These are phyloP conservation scores for Calophaca sinica DNA, from an alignment of 306 rosid species.

Conservation along the genomic window DNA sequence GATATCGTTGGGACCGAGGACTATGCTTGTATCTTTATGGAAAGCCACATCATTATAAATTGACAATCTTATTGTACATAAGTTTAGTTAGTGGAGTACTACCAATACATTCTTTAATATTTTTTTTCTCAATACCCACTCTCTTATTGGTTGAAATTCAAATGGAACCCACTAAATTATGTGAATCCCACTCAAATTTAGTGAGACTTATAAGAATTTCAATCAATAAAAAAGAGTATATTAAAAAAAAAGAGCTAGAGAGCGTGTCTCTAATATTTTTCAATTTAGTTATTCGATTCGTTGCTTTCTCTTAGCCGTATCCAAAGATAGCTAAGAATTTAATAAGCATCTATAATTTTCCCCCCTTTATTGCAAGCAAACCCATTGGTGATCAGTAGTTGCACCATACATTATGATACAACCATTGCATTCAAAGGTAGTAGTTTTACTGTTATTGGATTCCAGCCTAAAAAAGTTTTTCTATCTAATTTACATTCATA, in stretches of 20 bases:
- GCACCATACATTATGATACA: conserved; percentile 43
- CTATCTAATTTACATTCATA: conserved; percentile 34
- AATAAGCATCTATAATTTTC: conserved; percentile 37
- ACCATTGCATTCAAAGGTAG: conserved; percentile 42
- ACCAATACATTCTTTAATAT: too few relatives aligned
- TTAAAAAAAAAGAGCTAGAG: too few relatives aligned
- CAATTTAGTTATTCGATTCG: conserved; percentile 37
- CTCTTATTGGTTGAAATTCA: too few relatives aligned
- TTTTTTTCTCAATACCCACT: too few relatives aligned
- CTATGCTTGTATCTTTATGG: conserved; percentile 4
- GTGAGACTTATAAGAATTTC: too few relatives aligned
- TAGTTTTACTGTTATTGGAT: conserved; percentile 38
- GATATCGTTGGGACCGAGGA: not conserved
- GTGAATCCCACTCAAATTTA: too few relatives aligned
- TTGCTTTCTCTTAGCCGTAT: conserved; percentile 6
- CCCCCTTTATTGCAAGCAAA: conserved; percentile 46
- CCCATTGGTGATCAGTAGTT: conserved; percentile 39
- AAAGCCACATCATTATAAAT: conserved; percentile 43
- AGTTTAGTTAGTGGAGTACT: too few relatives aligned
- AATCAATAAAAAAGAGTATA: too few relatives aligned
- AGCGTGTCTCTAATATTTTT: too few relatives aligned
- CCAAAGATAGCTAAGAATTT: conserved; percentile 37
- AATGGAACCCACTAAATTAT: too few relatives aligned
- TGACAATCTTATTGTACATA: conserved; percentile 33
- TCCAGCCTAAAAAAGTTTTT: conserved; percentile 18